Percentiles rank a stretch among this genome's conserved stretches.
Conservation (phyloP, 2,329 filamentous ascomycete species). For the Davidsoniella neocaledoniae region DNA sequence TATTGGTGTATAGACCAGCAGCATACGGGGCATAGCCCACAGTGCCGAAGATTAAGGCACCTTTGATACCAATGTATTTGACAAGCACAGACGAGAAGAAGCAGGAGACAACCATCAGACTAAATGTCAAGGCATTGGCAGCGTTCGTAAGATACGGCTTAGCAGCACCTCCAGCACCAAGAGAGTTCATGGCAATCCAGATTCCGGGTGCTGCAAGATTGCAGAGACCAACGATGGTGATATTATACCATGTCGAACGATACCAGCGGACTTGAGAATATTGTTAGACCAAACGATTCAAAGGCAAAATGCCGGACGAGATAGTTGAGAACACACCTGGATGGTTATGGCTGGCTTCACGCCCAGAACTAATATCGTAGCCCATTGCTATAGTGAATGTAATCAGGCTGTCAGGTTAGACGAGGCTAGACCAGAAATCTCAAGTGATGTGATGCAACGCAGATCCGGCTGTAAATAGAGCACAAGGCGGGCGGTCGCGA, state of each 20-base stretch:
- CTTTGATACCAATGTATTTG: slow-evolving; percentile 52
- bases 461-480: too few relatives aligned
- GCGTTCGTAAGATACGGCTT: slow-evolving; percentile 48
- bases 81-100: slow-evolving; percentile 48
- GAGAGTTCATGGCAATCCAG: slow-evolving; percentile 57
- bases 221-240: slow-evolving; percentile 52
- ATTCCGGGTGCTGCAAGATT: slow-evolving; percentile 56
- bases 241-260: slow-evolving; percentile 56
- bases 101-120: slow-evolving; percentile 56
- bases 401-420: too few relatives aligned
- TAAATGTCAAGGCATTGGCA: slow-evolving; percentile 55
- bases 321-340: too few relatives aligned
- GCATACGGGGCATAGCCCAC: slow-evolving; percentile 56
- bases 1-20: slow-evolving; percentile 56
- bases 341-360: too few relatives aligned
- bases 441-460: too few relatives aligned
- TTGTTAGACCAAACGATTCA: too few relatives aligned
- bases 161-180: slow-evolving; percentile 51
- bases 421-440: too few relatives aligned
- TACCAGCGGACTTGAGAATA: slow-evolving; percentile 31
- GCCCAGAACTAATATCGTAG: too few relatives aligned
- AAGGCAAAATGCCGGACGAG: too few relatives aligned
- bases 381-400: too few relatives aligned
- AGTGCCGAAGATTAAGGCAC: slow-evolving; percentile 48
- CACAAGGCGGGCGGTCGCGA: too few relatives aligned